Evolutionary conservation across 352 stramenopile genomes (phyloP).

Genomic region (Globisporangium rhizosaccharum): DNA sequence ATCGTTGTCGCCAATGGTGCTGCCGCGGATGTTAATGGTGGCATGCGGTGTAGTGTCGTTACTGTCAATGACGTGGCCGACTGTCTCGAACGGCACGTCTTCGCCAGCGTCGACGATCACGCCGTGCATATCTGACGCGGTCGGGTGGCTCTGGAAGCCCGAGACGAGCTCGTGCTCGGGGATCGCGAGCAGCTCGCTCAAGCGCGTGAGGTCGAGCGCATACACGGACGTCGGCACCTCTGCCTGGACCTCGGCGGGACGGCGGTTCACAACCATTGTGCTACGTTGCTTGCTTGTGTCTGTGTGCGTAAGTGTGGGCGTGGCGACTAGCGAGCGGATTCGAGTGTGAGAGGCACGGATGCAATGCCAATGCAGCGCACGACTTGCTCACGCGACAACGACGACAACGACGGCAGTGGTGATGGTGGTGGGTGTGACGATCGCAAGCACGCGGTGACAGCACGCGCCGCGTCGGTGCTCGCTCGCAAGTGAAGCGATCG

Average conservation of each 20-base stretch:
- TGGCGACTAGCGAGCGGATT: slow-evolving; percentile 15
- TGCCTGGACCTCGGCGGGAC: slow-evolving; percentile 1
- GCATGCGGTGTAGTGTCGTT: background rate
- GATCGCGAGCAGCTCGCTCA: slow-evolving; percentile 60
- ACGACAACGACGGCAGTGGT: too few relatives aligned
- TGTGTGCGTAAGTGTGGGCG: background rate
- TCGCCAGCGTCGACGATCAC: slow-evolving; percentile 73
- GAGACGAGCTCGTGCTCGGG: slow-evolving; percentile 60
- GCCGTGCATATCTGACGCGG: slow-evolving; percentile 78
- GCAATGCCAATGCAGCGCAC: too few relatives aligned
- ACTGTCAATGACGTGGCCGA: slow-evolving; percentile 26
- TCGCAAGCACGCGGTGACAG: too few relatives aligned
- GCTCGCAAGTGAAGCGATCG: too few relatives aligned
- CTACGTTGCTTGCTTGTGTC: background rate
- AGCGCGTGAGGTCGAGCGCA: slow-evolving; percentile 57
- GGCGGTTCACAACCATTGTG: background rate
- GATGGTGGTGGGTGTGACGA: too few relatives aligned
- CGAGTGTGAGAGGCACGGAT: too few relatives aligned
- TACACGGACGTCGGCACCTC: slow-evolving; percentile 81
- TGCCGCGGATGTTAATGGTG: background rate
- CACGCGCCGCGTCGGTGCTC: too few relatives aligned
- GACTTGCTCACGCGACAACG: too few relatives aligned
- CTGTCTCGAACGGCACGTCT: slow-evolving; percentile 73
- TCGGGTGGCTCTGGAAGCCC: slow-evolving; percentile 57
- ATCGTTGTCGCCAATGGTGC: background rate